Conservation (phyloP, 176 grass and related monocot genomes). For the Ensete ventricosum region DNA sequence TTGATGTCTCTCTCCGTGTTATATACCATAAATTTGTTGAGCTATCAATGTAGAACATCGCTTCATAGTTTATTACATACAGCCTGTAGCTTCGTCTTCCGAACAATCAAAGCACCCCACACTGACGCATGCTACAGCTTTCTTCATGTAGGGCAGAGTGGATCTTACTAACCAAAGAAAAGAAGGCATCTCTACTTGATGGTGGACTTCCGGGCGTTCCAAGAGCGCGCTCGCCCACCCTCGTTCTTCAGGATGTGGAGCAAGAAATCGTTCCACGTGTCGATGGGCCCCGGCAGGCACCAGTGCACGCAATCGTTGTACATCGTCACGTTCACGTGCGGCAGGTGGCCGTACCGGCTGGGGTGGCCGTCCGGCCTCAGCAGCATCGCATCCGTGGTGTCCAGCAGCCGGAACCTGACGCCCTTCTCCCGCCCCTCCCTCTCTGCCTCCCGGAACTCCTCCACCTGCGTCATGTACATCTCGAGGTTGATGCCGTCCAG, state of each 20-base stretch:
- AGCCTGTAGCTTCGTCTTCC: too few species aligned
- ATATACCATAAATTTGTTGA: too few species aligned
- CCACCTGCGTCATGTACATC: slow-evolving; percentile 10
- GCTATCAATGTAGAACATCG: too few species aligned
- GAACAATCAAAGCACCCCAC: too few species aligned
- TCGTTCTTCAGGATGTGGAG: slow-evolving; percentile 25
- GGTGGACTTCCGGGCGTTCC: background rate
- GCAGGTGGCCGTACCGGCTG: slow-evolving; percentile 1
- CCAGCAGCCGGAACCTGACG: slow-evolving; percentile 3
- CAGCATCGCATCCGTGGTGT: slow-evolving; percentile 7
- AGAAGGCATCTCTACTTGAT: background rate
- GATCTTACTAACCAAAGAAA: too few species aligned
- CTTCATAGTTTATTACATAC: too few species aligned
- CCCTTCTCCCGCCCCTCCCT: background rate
- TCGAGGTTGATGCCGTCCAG: slow-evolving; percentile 1
- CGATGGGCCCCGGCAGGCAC: slow-evolving; percentile 61
- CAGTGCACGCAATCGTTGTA: slow-evolving; percentile 69
- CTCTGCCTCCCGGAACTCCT: background rate
- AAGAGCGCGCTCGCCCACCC: background rate
- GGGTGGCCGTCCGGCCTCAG: slow-evolving; percentile 14
- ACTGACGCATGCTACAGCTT: too few species aligned
- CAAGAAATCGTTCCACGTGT: slow-evolving; percentile 54
- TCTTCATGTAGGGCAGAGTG: too few species aligned
- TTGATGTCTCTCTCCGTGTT: too few species aligned
- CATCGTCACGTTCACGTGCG: slow-evolving; percentile 23